Evolutionary conservation across 306 rosid species (phyloP).

Genomic region (Dryas alaskensis): DNA sequence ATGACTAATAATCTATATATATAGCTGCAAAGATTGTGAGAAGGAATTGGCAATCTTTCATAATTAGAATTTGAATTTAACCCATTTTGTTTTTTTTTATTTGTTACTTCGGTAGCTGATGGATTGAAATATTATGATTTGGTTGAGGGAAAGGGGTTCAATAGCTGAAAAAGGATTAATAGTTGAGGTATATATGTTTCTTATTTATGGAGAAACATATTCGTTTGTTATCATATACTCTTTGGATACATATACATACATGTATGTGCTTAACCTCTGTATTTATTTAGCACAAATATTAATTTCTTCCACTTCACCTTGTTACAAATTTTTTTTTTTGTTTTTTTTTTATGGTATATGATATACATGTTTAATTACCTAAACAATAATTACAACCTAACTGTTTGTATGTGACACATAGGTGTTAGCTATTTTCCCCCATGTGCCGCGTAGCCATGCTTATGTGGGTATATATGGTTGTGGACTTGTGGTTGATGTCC

Average conservation of each 20-base stretch:
- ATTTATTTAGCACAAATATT: neutral
- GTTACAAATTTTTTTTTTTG: too few species aligned
- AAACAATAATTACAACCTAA: neutral
- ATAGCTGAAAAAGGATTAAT: conserved; percentile 69
- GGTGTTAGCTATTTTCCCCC: neutral
- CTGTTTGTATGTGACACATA: neutral
- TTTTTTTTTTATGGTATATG: neutral
- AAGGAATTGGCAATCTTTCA: neutral
- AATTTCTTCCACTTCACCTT: too few species aligned
- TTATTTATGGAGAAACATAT: too few species aligned
- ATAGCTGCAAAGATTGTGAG: neutral
- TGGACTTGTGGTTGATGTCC: neutral
- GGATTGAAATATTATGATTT: conserved; percentile 86
- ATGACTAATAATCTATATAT: neutral
- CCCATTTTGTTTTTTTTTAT: neutral
- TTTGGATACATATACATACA: neutral
- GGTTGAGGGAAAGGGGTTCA: conserved; percentile 74
- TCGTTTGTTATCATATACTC: neutral
- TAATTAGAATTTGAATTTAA: neutral
- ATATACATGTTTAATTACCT: neutral
- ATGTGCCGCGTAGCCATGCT: neutral
- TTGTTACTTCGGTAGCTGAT: conserved; percentile 49
- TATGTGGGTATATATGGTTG: neutral
- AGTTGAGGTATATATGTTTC: conserved; percentile 52
- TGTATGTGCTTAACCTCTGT: too few species aligned